phyloP scores from a whole-genome alignment of 176 grass and related monocot genomes.

The bread wheat (Triticum aestivum) region DNA sequence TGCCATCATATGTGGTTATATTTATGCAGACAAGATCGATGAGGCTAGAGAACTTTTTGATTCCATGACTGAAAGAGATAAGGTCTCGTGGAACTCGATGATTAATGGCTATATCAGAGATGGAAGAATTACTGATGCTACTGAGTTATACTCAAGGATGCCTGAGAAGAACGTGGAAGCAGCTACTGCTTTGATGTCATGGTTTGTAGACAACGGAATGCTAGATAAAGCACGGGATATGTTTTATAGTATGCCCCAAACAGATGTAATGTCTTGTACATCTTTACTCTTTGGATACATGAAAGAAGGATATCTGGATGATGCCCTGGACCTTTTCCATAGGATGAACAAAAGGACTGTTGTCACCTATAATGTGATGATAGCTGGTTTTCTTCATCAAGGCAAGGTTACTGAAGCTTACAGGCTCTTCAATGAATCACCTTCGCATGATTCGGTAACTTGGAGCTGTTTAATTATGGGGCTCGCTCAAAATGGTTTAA shows the following conservation, averaged over 20 bases:
- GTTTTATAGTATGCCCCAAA: slow-evolving; percentile 46
- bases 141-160: slow-evolving; percentile 53
- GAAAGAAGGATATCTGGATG: slow-evolving; percentile 53
- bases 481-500: slow-evolving; percentile 52
- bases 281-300: slow-evolving; percentile 66
- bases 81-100: slow-evolving; percentile 67
- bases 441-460: slow-evolving; percentile 40
- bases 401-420: slow-evolving; percentile 64
- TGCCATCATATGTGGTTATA: slow-evolving; percentile 48
- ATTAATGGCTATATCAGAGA: slow-evolving; percentile 56
- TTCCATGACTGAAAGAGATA: slow-evolving; percentile 49
- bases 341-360: slow-evolving; percentile 50
- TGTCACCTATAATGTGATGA: slow-evolving; percentile 64
- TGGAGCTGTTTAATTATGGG: slow-evolving; percentile 62
- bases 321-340: slow-evolving; percentile 50
- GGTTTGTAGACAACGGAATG: slow-evolving; percentile 57
- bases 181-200: slow-evolving; percentile 56
- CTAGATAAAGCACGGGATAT: slow-evolving; percentile 53
- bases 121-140: slow-evolving; percentile 51
- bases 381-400: slow-evolving; percentile 59
- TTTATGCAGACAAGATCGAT: slow-evolving; percentile 37
- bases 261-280: slow-evolving; percentile 55
- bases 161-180: slow-evolving; percentile 60
- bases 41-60: slow-evolving; percentile 57
- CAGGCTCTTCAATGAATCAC: slow-evolving; percentile 52